phyloP scores from a whole-genome alignment of 1,139 yeast species.

The Nakaseomyces nivariensis region DNA sequence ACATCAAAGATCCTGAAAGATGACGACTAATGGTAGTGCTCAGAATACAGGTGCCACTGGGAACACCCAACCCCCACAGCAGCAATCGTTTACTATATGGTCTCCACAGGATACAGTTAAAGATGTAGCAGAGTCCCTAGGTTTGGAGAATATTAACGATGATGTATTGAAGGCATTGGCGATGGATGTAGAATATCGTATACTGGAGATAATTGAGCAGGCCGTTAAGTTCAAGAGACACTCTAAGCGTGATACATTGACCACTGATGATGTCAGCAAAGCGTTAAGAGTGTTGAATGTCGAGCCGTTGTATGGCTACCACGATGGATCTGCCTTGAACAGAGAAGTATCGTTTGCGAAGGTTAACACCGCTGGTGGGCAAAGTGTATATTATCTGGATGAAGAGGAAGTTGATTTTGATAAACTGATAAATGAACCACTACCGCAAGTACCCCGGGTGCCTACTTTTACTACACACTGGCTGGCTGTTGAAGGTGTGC shows the following conservation, averaged over 20 bases:
- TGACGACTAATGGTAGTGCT: conserved; percentile 4
- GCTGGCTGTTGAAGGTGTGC: conserved; percentile 98
- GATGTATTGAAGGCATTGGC: conserved; percentile 93
- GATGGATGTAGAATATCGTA: conserved; percentile 96
- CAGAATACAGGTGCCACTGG: not conserved
- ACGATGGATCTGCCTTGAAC: conserved; percentile 26
- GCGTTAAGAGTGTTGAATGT: conserved; percentile 80
- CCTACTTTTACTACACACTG: conserved; percentile 95
- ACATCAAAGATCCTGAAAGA: not conserved
- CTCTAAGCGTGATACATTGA: conserved; percentile 70
- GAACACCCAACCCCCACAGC: conserved; percentile 9
- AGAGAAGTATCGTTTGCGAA: conserved; percentile 34
- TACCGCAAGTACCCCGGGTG: conserved; percentile 90
- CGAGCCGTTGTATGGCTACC: conserved; percentile 76
- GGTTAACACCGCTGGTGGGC: conserved; percentile 32
- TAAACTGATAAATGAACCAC: conserved; percentile 82
- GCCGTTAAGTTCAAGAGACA: conserved; percentile 96
- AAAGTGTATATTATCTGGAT: conserved; percentile 83
- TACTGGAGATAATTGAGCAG: conserved; percentile 89
- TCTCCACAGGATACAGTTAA: conserved; percentile 95
- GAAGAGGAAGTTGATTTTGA: conserved; percentile 90
- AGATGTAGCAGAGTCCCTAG: conserved; percentile 90
- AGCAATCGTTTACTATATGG: conserved; percentile 81
- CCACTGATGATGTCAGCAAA: conserved; percentile 71
- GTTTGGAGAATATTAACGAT: conserved; percentile 68